A percentile compares a stretch with the other conserved stretches of the same genome.
Conservation (phyloP, 345 rosid species). For the Pseudoturritis turrita region DNA sequence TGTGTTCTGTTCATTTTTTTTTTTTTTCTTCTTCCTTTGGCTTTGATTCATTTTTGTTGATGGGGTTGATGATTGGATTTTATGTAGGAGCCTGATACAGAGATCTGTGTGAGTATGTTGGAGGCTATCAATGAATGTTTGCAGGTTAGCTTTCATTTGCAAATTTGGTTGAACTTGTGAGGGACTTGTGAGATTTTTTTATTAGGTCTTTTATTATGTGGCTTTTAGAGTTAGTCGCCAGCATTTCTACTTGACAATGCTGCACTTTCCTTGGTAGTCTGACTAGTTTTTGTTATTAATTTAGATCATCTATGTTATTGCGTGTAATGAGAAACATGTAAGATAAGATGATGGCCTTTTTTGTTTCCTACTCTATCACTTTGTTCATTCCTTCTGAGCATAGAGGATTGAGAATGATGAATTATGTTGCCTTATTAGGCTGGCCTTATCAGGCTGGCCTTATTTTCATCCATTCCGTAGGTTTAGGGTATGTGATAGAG, state of each 20-base stretch:
- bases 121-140: conserved; percentile 94
- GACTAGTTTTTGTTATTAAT: not conserved
- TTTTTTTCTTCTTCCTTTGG: not conserved
- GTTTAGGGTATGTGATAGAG: not conserved
- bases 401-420: not conserved
- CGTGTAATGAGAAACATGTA: not conserved
- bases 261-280: conserved; percentile 3
- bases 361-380: not conserved
- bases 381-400: not conserved
- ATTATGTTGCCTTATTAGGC: not conserved
- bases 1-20: not conserved
- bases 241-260: not conserved
- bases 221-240: not conserved
- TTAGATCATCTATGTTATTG: not conserved
- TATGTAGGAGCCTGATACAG: conserved; percentile 96
- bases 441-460: not conserved
- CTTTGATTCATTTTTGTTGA: not conserved
- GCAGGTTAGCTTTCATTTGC: conserved; percentile 50
- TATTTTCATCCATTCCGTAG: not conserved
- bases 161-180: not conserved
- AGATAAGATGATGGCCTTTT: not conserved
- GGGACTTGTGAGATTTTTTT: not conserved
- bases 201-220: not conserved
- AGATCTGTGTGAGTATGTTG: conserved; percentile 94
- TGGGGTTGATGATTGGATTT: conserved; percentile 7